Percentiles rank a stretch among this genome's conserved stretches.
Conservation (phyloP, 768 basidiomycete genomes). For the Chlorophyllum brunneum region DNA sequence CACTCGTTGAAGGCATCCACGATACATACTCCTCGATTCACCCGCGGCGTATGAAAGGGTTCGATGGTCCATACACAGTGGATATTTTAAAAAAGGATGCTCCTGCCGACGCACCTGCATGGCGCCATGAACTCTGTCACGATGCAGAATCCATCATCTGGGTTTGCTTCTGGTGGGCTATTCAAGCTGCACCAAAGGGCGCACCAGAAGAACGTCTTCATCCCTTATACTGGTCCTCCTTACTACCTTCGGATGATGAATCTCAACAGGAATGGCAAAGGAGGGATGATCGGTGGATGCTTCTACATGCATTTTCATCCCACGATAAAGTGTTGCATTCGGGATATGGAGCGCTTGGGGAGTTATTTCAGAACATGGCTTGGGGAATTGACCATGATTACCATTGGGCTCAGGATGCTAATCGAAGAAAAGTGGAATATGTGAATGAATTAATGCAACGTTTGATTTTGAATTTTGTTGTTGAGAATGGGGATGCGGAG, state of each 20-base stretch:
- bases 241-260: neutral
- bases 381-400: neutral
- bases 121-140: slow-evolving; percentile 9
- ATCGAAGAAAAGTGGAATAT: slow-evolving; percentile 5
- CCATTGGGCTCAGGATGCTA: slow-evolving; percentile 7
- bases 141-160: slow-evolving; percentile 11
- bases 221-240: neutral
- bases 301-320: neutral
- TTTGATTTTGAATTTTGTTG: slow-evolving; percentile 12
- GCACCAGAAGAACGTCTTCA: neutral
- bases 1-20: neutral
- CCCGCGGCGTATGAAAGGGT: neutral
- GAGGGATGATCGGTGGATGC: neutral
- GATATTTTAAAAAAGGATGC: neutral
- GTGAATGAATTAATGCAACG: slow-evolving; percentile 13
- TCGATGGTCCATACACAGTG: neutral
- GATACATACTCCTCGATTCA: neutral
- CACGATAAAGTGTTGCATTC: neutral
- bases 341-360: neutral
- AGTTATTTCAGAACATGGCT: slow-evolving; percentile 1
- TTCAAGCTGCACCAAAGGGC: neutral
- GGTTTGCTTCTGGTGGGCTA: slow-evolving; percentile 5
- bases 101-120: neutral
- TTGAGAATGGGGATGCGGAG: slow-evolving; percentile 1
- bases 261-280: neutral